Evolutionary conservation across 768 basidiomycete genomes (phyloP), one percentile per base, ranked within the genome.

Genomic region (Kwoniella dejecticola): DNA sequence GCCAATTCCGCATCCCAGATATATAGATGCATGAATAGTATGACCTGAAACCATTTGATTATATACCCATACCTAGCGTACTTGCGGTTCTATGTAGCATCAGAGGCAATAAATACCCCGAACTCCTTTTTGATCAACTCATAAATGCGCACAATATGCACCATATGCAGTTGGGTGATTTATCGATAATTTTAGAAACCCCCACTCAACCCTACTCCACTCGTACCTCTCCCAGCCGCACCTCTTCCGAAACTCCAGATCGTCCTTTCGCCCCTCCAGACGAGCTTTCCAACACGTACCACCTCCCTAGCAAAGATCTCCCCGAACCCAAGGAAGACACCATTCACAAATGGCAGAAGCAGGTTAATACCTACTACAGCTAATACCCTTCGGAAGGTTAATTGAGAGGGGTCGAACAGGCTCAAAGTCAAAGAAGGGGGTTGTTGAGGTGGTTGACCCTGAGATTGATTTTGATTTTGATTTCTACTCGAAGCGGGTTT

Each of bases 311-410:
- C 76, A 53, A 79, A 79, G 53, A 79, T 79, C 67, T 79, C 77
- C 12, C 77, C 77, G 56, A 79, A 79, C 19, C 77, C 77, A 33
- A 79, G 64, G 76, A 79, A 77, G 53, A 79, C 74, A 50, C 77
- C 77, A 54, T 79, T 79, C 60, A 79, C 66, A 55, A 79, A 79
- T 8, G 77, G 77, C 30, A 79, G 52, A 19, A 79, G 59, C 6
- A 79, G 55, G 58, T 79, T 79, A 62, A 79, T 79, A 27, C 77
- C 77, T 7, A 79, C 46, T 0, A 77, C 75, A 10, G 77, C 77
- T 21, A 72, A 24, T 24, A 79, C 67, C 11, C 75, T 58, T 15
- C 68, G 48, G 26, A 76, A 17, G 0, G 77, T 68, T 1, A 76
- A 64, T 45, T 68, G 60, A 3, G 70, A 68, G 1, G 76, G 71